These are phyloP conservation scores for Viola odorata DNA, from an alignment of 345 rosid genomes.

Conservation along the genomic window DNA sequence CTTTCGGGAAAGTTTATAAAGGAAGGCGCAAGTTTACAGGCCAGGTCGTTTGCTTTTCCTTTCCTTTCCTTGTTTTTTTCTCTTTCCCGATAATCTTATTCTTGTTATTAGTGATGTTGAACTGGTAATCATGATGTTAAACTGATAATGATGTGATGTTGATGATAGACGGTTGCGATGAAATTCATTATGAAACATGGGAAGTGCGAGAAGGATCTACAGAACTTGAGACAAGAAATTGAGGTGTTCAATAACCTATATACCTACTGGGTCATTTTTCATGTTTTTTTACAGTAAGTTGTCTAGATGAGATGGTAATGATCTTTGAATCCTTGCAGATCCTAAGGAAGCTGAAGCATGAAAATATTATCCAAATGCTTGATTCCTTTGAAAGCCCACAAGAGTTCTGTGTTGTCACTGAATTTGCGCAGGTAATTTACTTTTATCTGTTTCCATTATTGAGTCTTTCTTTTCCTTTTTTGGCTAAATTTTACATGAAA, in stretches of 20 bases:
- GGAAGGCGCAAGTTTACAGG: conserved; percentile 85
- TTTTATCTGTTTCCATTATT: background rate
- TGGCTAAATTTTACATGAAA: background rate
- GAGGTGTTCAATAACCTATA: conserved; percentile 41
- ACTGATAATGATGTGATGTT: background rate
- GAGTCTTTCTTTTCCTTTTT: background rate
- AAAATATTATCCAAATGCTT: conserved; percentile 89
- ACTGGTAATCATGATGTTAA: too few species aligned
- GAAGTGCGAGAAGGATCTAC: conserved; percentile 84
- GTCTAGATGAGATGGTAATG: background rate
- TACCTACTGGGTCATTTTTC: too few species aligned
- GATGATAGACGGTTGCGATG: conserved; percentile 85
- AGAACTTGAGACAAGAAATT: conserved; percentile 86
- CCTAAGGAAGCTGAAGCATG: conserved; percentile 87
- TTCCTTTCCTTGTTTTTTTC: background rate
- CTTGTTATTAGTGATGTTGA: conserved; percentile 6
- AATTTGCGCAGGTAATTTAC: conserved; percentile 75
- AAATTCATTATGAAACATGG: conserved; percentile 96
- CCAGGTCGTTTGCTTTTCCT: conserved; percentile 39
- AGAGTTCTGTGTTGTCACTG: conserved; percentile 97
- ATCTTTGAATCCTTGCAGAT: conserved; percentile 37
- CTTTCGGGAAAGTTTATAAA: conserved; percentile 89
- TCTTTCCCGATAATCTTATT: background rate
- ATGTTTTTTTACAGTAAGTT: background rate
- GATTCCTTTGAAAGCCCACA: conserved; percentile 92